Conservation (phyloP, 1,284 basidiomycete genomes). For the Leccinum griseonigrum region DNA sequence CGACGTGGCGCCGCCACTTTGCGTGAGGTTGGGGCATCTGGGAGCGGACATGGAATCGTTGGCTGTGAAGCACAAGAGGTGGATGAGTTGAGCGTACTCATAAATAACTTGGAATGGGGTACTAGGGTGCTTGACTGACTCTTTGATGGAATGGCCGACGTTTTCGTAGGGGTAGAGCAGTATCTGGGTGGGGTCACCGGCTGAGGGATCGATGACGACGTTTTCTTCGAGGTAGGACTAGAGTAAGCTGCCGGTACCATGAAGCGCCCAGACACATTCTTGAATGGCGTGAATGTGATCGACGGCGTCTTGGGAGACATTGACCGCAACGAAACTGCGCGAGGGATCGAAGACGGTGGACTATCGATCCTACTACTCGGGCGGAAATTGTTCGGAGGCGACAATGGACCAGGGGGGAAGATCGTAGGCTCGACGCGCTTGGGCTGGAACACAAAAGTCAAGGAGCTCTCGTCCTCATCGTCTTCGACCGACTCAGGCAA, state of each 20-base stretch:
- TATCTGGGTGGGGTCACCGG: conserved; percentile 39
- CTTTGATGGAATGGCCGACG: conserved; percentile 23
- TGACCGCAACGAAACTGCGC: conserved; percentile 37
- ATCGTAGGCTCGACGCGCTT: conserved; percentile 10
- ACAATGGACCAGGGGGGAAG: conserved; percentile 24
- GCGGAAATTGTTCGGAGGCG: conserved; percentile 7
- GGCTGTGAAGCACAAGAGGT: conserved; percentile 36
- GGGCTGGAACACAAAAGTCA: conserved; percentile 22
- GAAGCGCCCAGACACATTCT: conserved; percentile 20
- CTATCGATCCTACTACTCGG: conserved; percentile 17
- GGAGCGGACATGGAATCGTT: conserved; percentile 36
- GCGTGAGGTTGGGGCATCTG: conserved; percentile 25
- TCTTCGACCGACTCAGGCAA: conserved; percentile 30
- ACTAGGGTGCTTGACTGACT: conserved; percentile 26
- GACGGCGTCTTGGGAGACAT: conserved; percentile 30
- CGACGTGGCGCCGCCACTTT: conserved; percentile 24
- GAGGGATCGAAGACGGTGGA: conserved; percentile 54
- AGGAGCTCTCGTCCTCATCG: conserved; percentile 28
- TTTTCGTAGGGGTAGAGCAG: conserved; percentile 20
- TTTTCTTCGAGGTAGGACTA: conserved; percentile 50
- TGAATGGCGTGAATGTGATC: conserved; percentile 24
- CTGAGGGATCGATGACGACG: conserved; percentile 54
- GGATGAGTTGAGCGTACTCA: conserved; percentile 58
- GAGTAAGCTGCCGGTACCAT: conserved; percentile 20
- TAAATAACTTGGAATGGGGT: conserved; percentile 40